phyloP scores from a whole-genome alignment of 345 rosid genomes.

The Mercurialis annua region DNA sequence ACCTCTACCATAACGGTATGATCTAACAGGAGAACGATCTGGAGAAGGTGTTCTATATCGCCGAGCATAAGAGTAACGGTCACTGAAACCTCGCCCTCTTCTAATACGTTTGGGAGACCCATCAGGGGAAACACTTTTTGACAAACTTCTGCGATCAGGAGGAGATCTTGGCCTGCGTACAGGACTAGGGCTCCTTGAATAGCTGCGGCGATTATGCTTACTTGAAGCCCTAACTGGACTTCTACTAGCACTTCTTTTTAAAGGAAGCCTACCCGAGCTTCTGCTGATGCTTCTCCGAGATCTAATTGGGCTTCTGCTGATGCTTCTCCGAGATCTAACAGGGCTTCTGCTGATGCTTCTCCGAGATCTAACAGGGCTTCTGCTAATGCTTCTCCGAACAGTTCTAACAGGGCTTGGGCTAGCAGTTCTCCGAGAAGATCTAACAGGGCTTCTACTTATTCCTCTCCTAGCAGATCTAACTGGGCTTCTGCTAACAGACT shows the following conservation, averaged over 20 bases:
- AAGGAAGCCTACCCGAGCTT: conserved; percentile 48
- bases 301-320: conserved; percentile 58
- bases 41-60: conserved; percentile 86
- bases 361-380: conserved; percentile 45
- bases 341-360: conserved; percentile 48
- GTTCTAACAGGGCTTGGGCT: conserved; percentile 38
- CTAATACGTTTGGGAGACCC: conserved; percentile 76
- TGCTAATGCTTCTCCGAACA: conserved; percentile 38
- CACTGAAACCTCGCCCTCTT: conserved; percentile 94
- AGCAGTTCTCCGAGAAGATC: conserved; percentile 42
- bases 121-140: conserved; percentile 80
- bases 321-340: conserved; percentile 45
- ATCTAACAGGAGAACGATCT: conserved; percentile 74
- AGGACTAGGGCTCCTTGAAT: conserved; percentile 55
- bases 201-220: conserved; percentile 50
- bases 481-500: conserved; percentile 29
- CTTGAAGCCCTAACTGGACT: conserved; percentile 55
- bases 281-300: conserved; percentile 36
- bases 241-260: conserved; percentile 53
- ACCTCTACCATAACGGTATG: conserved; percentile 61
- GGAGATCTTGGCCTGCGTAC: conserved; percentile 60
- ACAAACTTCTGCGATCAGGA: conserved; percentile 59
- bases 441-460: conserved; percentile 45
- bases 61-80: conserved; percentile 83
- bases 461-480: conserved; percentile 25